phyloP scores from a whole-genome alignment of 352 stramenopile genomes.

The Phytopythium aichiense region DNA sequence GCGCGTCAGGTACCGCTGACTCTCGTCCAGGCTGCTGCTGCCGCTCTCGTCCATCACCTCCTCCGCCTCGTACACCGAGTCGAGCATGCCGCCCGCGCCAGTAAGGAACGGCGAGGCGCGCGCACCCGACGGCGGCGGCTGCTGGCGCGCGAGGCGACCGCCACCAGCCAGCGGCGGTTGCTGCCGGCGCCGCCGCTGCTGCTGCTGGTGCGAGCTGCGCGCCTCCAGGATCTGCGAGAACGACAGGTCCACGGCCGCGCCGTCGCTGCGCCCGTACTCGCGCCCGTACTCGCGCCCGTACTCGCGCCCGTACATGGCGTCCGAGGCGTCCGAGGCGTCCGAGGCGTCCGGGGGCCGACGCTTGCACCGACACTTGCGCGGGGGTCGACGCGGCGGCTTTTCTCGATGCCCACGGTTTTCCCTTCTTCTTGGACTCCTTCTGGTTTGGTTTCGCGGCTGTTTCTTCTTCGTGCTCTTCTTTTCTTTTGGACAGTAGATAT shows the following conservation, averaged over 20 bases:
- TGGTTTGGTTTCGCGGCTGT: background rate
- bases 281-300: constrained; percentile 3
- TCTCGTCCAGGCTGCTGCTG: constrained; percentile 8
- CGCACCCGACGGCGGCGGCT: constrained; percentile 10
- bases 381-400: background rate
- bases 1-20: constrained; percentile 6
- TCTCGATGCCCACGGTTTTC: background rate
- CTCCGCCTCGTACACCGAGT: constrained; percentile 59
- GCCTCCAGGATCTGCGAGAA: constrained; percentile 81
- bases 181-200: constrained; percentile 25
- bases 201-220: constrained; percentile 49
- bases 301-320: constrained; percentile 36
- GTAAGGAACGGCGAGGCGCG: constrained; percentile 13
- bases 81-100: constrained; percentile 27
- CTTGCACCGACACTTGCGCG: background rate
- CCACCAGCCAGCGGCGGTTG: background rate
- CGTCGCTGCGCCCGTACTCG: constrained; percentile 16
- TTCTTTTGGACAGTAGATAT: background rate
- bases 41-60: constrained; percentile 33
- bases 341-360: too few species aligned
- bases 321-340: background rate
- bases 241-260: constrained; percentile 52
- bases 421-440: too few species aligned
- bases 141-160: constrained; percentile 1
- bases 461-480: background rate